phyloP scores from a whole-genome alignment of 495 filamentous ascomycete genomes.

The Xylaria telfairii region DNA sequence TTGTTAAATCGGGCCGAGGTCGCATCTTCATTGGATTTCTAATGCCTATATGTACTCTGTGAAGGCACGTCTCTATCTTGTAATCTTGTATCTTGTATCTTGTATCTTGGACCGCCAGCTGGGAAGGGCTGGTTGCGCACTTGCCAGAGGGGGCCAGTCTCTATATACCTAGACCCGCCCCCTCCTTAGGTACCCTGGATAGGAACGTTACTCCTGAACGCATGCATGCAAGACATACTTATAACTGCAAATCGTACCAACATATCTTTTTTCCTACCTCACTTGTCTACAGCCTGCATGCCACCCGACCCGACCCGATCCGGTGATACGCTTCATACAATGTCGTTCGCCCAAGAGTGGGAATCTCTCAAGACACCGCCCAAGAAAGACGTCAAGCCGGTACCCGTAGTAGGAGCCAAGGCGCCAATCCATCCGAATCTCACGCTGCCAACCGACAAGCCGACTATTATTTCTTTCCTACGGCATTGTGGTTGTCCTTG shows the following conservation, averaged over 20 bases:
- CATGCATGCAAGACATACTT: conserved; percentile 17
- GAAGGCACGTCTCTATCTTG: too few relatives aligned
- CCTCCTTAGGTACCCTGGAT: background rate
- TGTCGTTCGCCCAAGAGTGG: conserved; percentile 28
- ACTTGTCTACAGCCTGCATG: background rate
- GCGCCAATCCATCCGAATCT: conserved; percentile 56
- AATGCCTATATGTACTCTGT: background rate
- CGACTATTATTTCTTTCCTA: conserved; percentile 62
- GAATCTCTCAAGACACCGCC: conserved; percentile 44
- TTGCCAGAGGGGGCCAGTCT: background rate
- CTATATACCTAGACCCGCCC: background rate
- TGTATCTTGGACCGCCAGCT: background rate
- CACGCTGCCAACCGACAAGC: conserved; percentile 51
- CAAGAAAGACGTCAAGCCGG: conserved; percentile 39
- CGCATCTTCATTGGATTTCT: background rate
- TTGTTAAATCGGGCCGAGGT: background rate
- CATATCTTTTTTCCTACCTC: conserved; percentile 5
- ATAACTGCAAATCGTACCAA: conserved; percentile 17
- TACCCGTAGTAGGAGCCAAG: conserved; percentile 50
- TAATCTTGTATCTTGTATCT: too few relatives aligned
- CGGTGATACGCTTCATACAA: background rate
- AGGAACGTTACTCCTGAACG: background rate
- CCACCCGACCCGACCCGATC: background rate
- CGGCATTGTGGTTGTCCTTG: conserved; percentile 69
- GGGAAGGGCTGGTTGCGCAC: background rate